Evolutionary conservation across 2,329 filamentous ascomycete species (phyloP).

Genomic region (Alternaria ethzedia): DNA sequence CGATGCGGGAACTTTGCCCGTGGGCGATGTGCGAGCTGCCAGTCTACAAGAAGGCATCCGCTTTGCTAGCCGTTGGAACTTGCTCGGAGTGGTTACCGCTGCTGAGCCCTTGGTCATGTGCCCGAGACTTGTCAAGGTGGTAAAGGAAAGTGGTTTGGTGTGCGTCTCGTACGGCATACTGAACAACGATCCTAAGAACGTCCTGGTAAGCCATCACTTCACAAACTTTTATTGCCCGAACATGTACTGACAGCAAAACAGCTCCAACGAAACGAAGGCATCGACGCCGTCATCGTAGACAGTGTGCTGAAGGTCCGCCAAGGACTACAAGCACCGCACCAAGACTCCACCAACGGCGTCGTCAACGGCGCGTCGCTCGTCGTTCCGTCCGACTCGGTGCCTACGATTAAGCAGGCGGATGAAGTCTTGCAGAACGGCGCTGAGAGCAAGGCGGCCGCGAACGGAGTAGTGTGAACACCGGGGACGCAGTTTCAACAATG

Average conservation of each 20-base stretch:
- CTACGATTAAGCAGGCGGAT: slow-evolving; percentile 8
- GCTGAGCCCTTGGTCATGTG: slow-evolving; percentile 88
- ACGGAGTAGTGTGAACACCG: neutral
- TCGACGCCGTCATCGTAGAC: slow-evolving; percentile 97
- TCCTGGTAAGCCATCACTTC: slow-evolving; percentile 68
- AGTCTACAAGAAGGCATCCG: slow-evolving; percentile 94
- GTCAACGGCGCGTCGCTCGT: slow-evolving; percentile 4
- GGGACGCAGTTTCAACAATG: neutral
- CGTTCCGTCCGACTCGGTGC: slow-evolving; percentile 8
- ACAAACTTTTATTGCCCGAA: accelerated
- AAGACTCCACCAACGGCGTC: slow-evolving; percentile 6
- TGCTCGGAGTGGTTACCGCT: slow-evolving; percentile 89
- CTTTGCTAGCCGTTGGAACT: slow-evolving; percentile 93
- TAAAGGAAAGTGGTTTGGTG: slow-evolving; percentile 91
- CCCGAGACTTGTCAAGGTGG: slow-evolving; percentile 85
- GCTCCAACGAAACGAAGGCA: slow-evolving; percentile 91
- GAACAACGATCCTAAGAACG: slow-evolving; percentile 87
- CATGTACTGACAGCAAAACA: slow-evolving; percentile 47
- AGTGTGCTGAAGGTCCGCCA: slow-evolving; percentile 91
- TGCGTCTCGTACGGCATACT: slow-evolving; percentile 92
- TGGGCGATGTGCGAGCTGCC: slow-evolving; percentile 87
- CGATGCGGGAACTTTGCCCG: slow-evolving; percentile 80
- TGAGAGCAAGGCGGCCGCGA: neutral
- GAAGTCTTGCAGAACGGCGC: neutral
- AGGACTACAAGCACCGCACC: slow-evolving; percentile 68